Evolutionary conservation across 805 yeast genomes (phyloP).

Genomic region (Pichia eremophila): DNA sequence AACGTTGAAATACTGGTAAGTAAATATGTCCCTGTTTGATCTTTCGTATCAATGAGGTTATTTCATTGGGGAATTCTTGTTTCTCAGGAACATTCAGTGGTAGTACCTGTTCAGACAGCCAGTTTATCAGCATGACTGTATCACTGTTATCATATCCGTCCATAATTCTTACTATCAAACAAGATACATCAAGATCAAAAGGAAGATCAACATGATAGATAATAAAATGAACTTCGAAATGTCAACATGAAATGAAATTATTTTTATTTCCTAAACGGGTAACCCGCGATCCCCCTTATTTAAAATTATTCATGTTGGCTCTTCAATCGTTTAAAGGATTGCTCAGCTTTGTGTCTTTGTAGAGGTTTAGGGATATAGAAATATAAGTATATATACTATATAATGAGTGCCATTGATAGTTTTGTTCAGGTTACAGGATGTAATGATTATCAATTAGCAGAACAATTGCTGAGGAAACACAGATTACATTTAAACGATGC

Average conservation of each 20-base stretch:
- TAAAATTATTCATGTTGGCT: background rate
- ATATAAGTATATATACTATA: too few relatives aligned
- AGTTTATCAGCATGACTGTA: slow-evolving; percentile 15
- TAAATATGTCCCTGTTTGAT: background rate
- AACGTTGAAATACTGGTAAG: slow-evolving; percentile 4
- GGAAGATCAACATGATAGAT: too few relatives aligned
- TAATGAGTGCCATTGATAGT: slow-evolving; percentile 5
- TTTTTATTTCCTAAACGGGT: background rate
- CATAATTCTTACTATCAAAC: background rate
- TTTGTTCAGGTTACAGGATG: slow-evolving; percentile 36
- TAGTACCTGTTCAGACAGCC: slow-evolving; percentile 12
- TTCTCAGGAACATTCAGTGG: background rate
- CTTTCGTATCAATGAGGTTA: slow-evolving; percentile 14
- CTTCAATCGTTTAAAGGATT: too few relatives aligned
- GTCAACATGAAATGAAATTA: background rate
- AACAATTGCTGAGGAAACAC: slow-evolving; percentile 25
- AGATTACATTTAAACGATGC: slow-evolving; percentile 6
- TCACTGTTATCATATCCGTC: slow-evolving; percentile 9
- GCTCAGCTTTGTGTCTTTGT: too few relatives aligned
- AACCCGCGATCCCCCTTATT: background rate
- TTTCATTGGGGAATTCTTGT: slow-evolving; percentile 13
- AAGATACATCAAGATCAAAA: too few relatives aligned
- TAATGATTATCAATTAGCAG: slow-evolving; percentile 26
- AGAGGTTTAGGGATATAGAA: too few relatives aligned
- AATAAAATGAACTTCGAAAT: too few relatives aligned